A percentile compares a stretch with the other conserved stretches of the same genome.
These are phyloP conservation scores for Phyllosticta citribraziliensis DNA, from an alignment of 2,329 filamentous ascomycete genomes.

Conservation along the genomic window DNA sequence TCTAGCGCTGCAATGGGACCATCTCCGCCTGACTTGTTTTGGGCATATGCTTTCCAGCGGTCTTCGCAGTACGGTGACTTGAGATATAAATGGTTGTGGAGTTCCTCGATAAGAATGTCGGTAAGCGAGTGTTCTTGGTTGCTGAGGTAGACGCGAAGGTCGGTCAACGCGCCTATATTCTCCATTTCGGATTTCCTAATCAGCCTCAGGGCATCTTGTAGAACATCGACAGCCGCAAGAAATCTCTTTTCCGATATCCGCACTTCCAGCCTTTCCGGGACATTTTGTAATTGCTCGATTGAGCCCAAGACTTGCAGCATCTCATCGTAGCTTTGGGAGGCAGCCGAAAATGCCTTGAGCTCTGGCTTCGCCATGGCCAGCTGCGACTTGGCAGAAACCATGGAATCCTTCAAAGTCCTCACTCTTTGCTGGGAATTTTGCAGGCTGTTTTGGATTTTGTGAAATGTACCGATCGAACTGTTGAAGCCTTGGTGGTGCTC, in stretches of 20 bases:
- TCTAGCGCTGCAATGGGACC: constrained; percentile 21
- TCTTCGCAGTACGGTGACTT: constrained; percentile 97
- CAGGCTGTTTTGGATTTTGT: constrained; percentile 94
- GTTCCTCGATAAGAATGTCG: constrained; percentile 92
- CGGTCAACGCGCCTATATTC: constrained; percentile 77
- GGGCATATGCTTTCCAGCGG: constrained; percentile 77
- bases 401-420: constrained; percentile 69
- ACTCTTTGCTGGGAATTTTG: constrained; percentile 80
- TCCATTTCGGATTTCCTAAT: constrained; percentile 83
- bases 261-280: constrained; percentile 88
- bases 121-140: constrained; percentile 90
- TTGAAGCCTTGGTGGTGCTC: constrained; percentile 99
- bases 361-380: constrained; percentile 82
- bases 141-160: constrained; percentile 76
- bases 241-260: constrained; percentile 96
- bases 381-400: constrained; percentile 69
- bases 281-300: constrained; percentile 70
- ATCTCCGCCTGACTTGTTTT: constrained; percentile 37
- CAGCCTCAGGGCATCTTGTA: constrained; percentile 77
- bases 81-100: constrained; percentile 93
- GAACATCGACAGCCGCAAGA: constrained; percentile 78
- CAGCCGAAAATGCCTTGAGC: constrained; percentile 76
- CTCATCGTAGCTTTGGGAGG: constrained; percentile 83
- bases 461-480: constrained; percentile 95
- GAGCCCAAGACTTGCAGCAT: constrained; percentile 68